phyloP scores from a whole-genome alignment of 495 filamentous ascomycete species.

The Rostrohypoxylon terebratum region DNA sequence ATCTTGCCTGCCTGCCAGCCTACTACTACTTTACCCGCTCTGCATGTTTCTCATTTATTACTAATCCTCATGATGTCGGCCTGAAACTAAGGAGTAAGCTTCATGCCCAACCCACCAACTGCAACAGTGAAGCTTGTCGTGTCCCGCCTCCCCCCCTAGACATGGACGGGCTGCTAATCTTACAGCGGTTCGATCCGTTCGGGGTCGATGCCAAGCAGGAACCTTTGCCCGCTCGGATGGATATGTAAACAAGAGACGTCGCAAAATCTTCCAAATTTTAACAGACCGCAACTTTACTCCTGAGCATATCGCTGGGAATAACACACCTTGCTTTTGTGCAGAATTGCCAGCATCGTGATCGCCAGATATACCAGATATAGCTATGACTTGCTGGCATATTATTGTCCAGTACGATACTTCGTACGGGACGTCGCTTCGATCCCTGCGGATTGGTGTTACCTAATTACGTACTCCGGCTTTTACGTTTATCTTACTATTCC shows the following conservation, averaged over 20 bases:
- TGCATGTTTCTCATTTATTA: conserved; percentile 9
- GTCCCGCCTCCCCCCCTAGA: conserved; percentile 21
- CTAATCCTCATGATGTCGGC: conserved; percentile 14
- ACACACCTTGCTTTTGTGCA: conserved; percentile 1
- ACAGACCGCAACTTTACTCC: conserved; percentile 5
- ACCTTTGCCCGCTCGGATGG: conserved; percentile 10
- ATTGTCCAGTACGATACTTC: no score
- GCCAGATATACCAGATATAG: neutral
- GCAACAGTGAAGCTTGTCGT: conserved; percentile 20
- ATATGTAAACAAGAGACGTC: conserved; percentile 14
- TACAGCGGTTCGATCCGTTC: conserved; percentile 21
- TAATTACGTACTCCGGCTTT: conserved; percentile 14
- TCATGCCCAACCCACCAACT: conserved; percentile 38
- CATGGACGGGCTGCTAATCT: conserved; percentile 31
- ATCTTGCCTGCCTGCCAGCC: neutral
- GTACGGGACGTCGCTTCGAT: conserved; percentile 4
- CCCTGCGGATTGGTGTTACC: conserved; percentile 10
- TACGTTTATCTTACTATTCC: neutral
- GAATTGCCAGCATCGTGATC: neutral
- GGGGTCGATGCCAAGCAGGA: conserved; percentile 28
- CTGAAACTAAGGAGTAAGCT: conserved; percentile 28
- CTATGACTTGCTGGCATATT: conserved; percentile 6
- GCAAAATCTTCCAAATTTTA: conserved; percentile 13
- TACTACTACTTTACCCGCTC: conserved; percentile 1
- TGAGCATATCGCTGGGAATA: conserved; percentile 11